Evolutionary conservation across 83 land plant species (phyloP).

Genomic region (Isoetes engelmannii): DNA sequence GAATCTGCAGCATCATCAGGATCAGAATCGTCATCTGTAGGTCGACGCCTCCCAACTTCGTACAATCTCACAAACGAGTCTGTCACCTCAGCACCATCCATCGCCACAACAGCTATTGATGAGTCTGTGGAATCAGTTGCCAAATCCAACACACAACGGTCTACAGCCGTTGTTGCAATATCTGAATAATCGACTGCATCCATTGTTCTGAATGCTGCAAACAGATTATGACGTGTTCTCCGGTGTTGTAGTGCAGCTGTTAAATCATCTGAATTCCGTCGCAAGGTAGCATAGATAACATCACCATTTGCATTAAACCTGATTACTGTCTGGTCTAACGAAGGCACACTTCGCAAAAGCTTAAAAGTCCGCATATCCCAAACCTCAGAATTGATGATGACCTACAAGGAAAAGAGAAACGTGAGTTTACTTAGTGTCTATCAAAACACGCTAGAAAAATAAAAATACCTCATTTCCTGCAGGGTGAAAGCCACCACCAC

Average conservation of each 20-base stretch:
- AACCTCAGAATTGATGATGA: slow-evolving; percentile 94
- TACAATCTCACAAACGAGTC: slow-evolving; percentile 76
- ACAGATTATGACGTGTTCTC: slow-evolving; percentile 71
- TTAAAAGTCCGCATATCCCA: slow-evolving; percentile 88
- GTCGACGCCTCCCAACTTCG: slow-evolving; percentile 84
- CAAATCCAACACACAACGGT: slow-evolving; percentile 89
- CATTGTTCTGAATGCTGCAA: slow-evolving; percentile 80
- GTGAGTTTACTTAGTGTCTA: slow-evolving; percentile 1
- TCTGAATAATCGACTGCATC: slow-evolving; percentile 96
- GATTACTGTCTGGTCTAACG: slow-evolving; percentile 81
- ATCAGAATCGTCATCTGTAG: slow-evolving; percentile 97
- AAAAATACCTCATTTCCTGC: slow-evolving; percentile 92
- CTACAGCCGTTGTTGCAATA: slow-evolving; percentile 84
- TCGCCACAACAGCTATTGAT: slow-evolving; percentile 69
- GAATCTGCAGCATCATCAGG: slow-evolving; percentile 94
- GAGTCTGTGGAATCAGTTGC: slow-evolving; percentile 93
- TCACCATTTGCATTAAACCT: slow-evolving; percentile 85
- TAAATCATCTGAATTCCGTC: slow-evolving; percentile 82
- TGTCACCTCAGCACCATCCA: slow-evolving; percentile 89
- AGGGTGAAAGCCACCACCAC: slow-evolving; percentile 99
- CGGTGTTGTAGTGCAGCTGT: slow-evolving; percentile 72
- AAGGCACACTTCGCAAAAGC: slow-evolving; percentile 87
- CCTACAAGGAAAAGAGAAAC: slow-evolving; percentile 44
- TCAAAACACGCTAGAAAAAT: not conserved
- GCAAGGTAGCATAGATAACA: slow-evolving; percentile 81